Percentiles rank a stretch among this genome's conserved stretches.
Evolutionary conservation across 768 basidiomycete genomes (phyloP).

Genomic region (Saitozyma sp.): DNA sequence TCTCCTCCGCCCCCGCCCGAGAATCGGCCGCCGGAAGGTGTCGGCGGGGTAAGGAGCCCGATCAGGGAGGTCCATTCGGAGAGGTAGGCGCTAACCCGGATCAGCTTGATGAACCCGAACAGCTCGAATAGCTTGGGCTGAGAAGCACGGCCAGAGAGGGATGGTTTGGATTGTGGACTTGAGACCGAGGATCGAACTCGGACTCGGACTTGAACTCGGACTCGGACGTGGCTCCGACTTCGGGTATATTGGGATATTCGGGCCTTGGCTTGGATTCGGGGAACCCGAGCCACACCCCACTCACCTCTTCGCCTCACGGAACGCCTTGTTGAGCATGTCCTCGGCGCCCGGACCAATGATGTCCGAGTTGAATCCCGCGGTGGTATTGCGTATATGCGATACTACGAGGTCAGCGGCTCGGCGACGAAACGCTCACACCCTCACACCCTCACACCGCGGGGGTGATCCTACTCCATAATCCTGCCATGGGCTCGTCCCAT

Average conservation of each 20-base stretch:
- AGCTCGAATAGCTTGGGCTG: not conserved
- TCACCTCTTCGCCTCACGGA: constrained; percentile 44
- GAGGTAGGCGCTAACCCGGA: constrained; percentile 31
- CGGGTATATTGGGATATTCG: not conserved
- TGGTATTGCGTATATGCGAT: constrained; percentile 49
- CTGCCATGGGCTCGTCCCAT: not conserved
- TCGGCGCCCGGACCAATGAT: constrained; percentile 48
- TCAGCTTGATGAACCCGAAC: not conserved
- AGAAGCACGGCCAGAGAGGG: too few species aligned
- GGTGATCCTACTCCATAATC: not conserved
- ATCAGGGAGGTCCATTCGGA: constrained; percentile 33
- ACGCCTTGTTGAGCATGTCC: constrained; percentile 47
- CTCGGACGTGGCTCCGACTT: too few species aligned
- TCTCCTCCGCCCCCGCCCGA: constrained; percentile 24
- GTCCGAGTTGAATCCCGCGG: constrained; percentile 39
- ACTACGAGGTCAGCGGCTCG: constrained; percentile 15
- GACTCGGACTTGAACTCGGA: too few species aligned
- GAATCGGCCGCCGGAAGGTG: constrained; percentile 30
- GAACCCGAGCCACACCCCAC: constrained; percentile 1
- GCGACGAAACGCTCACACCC: too few species aligned
- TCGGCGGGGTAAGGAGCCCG: constrained; percentile 18
- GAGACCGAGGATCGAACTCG: not conserved
- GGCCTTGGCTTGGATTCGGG: not conserved
- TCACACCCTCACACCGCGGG: too few species aligned
- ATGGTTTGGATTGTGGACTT: too few species aligned